Percentiles rank a stretch among this genome's conserved stretches.
These are phyloP conservation scores for Platanthera guangdongensis DNA, from an alignment of 106 monocot genomes.

Conservation along the genomic window DNA sequence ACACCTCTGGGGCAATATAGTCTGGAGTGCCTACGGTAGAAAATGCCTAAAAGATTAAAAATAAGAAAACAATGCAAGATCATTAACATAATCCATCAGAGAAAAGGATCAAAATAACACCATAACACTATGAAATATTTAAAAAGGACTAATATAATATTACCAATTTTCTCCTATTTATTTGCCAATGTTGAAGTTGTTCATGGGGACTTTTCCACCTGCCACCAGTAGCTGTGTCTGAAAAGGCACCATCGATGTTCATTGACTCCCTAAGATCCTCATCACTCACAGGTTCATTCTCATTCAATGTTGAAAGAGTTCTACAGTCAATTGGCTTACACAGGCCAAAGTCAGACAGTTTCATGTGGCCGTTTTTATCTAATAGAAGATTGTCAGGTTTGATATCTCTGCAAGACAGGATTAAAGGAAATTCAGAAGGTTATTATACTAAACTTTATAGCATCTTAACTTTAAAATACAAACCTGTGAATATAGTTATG, in stretches of 20 bases:
- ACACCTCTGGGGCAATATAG: conserved; percentile 98
- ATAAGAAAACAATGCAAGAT: neutral
- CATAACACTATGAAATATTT: neutral
- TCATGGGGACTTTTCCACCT: conserved; percentile 85
- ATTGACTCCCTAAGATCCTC: conserved; percentile 84
- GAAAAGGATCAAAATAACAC: conserved; percentile 8
- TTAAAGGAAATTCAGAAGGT: neutral
- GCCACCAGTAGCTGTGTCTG: conserved; percentile 40
- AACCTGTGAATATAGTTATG: conserved; percentile 98
- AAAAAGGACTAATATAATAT: conserved; percentile 3
- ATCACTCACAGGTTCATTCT: conserved; percentile 81
- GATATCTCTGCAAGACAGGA: conserved; percentile 68
- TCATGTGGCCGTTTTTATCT: conserved; percentile 98
- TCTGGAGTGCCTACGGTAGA: conserved; percentile 98
- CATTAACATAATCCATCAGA: neutral
- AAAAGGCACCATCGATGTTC: conserved; percentile 81
- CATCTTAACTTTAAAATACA: neutral
- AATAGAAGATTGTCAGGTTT: conserved; percentile 96
- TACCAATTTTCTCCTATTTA: conserved; percentile 90
- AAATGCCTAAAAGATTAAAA: conserved; percentile 60
- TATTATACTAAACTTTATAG: neutral
- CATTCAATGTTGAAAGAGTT: conserved; percentile 80
- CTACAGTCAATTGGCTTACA: conserved; percentile 94
- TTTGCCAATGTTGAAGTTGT: conserved; percentile 97
- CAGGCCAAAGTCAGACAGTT: conserved; percentile 92